phyloP scores from a whole-genome alignment of 2,329 filamentous ascomycete genomes.

The Epichloe elymi region DNA sequence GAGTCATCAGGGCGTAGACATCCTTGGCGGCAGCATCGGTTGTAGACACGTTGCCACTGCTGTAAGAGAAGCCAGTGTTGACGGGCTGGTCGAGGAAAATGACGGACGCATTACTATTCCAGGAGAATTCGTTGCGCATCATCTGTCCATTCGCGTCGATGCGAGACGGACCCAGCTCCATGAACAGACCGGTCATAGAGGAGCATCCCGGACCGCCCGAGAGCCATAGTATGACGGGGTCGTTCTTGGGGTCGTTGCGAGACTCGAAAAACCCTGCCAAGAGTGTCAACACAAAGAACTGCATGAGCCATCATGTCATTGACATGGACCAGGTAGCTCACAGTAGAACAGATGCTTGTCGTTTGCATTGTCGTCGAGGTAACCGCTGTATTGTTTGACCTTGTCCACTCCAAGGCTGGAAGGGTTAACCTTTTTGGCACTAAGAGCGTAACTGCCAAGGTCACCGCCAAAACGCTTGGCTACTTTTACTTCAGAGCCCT shows the following conservation, averaged over 20 bases:
- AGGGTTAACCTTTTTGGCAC: slow-evolving; percentile 68
- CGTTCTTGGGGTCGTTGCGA: slow-evolving; percentile 90
- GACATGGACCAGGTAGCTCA: slow-evolving; percentile 32
- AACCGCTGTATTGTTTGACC: slow-evolving; percentile 97
- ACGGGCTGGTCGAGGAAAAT: slow-evolving; percentile 99
- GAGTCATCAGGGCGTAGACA: slow-evolving; percentile 86
- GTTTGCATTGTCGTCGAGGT: slow-evolving; percentile 88
- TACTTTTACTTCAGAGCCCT: slow-evolving; percentile 71
- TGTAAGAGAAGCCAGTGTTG: slow-evolving; percentile 97
- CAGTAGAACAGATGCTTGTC: slow-evolving; percentile 99
- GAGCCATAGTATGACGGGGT: slow-evolving; percentile 87
- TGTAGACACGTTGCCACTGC: slow-evolving; percentile 76
- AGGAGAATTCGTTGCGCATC: slow-evolving; percentile 77
- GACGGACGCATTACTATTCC: slow-evolving; percentile 95
- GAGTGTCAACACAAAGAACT: no score
- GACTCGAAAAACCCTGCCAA: slow-evolving; percentile 93
- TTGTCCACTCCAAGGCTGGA: slow-evolving; percentile 71
- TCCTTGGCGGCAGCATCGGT: slow-evolving; percentile 96
- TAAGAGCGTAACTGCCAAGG: slow-evolving; percentile 75
- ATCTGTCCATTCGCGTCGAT: slow-evolving; percentile 74
- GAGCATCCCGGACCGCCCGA: slow-evolving; percentile 97
- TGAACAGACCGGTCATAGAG: slow-evolving; percentile 90
- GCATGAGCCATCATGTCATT: no score
- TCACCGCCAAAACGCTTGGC: slow-evolving; percentile 64
- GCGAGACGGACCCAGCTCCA: slow-evolving; percentile 88